phyloP scores from a whole-genome alignment of 1,139 yeast species.

The Yamadazyma blattariae region DNA sequence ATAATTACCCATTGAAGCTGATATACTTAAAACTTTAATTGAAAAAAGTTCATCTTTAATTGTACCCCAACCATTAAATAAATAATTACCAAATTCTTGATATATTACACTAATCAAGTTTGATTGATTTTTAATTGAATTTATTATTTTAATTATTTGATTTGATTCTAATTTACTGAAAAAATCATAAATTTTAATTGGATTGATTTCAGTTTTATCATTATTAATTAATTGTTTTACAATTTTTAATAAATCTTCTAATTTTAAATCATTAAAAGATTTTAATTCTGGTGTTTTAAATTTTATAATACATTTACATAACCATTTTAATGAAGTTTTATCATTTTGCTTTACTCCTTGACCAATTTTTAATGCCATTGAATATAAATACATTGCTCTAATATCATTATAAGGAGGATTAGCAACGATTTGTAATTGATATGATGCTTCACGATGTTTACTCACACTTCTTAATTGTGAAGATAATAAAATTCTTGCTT shows the following conservation, averaged over 20 bases:
- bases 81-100: slow-evolving; percentile 60
- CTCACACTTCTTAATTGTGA: slow-evolving; percentile 55
- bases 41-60: slow-evolving; percentile 57
- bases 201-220: slow-evolving; percentile 28
- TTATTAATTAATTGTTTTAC: slow-evolving; percentile 23
- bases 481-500: slow-evolving; percentile 51
- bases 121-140: slow-evolving; percentile 23
- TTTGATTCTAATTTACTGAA: slow-evolving; percentile 25
- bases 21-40: slow-evolving; percentile 57
- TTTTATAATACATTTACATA: slow-evolving; percentile 39
- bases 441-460: slow-evolving; percentile 65
- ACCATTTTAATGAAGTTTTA: slow-evolving; percentile 58
- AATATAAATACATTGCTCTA: slow-evolving; percentile 67
- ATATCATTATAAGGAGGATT: slow-evolving; percentile 54
- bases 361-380: slow-evolving; percentile 66
- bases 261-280: slow-evolving; percentile 25
- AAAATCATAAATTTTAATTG: slow-evolving; percentile 22
- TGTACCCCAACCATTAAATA: slow-evolving; percentile 61
- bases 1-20: slow-evolving; percentile 67
- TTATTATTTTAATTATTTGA: slow-evolving; percentile 27
- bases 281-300: slow-evolving; percentile 13
- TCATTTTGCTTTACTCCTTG: slow-evolving; percentile 67
- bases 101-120: slow-evolving; percentile 33
- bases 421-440: slow-evolving; percentile 64
- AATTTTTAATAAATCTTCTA: slow-evolving; percentile 30